Conservation (phyloP, 129 eudicot species). For the Escallonia herrerae region DNA sequence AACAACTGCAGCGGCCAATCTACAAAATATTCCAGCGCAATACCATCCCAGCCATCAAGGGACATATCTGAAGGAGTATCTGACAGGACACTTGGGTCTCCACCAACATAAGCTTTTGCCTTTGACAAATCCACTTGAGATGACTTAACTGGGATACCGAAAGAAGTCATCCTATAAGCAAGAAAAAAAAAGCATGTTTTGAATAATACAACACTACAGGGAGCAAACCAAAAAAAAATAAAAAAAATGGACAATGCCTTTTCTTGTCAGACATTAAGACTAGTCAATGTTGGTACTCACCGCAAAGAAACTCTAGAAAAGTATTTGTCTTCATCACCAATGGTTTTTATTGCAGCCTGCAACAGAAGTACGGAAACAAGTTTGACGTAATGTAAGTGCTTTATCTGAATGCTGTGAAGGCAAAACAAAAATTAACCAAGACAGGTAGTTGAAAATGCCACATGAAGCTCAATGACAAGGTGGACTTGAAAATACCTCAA, state of each 20-base stretch:
- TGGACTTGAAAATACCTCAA: too few species aligned
- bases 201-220: background rate
- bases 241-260: background rate
- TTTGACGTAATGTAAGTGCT: background rate
- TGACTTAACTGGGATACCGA: slow-evolving; percentile 53
- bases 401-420: too few species aligned
- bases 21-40: slow-evolving; percentile 81
- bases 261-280: slow-evolving; percentile 2
- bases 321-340: slow-evolving; percentile 83
- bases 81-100: slow-evolving; percentile 46
- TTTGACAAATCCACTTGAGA: slow-evolving; percentile 57
- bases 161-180: slow-evolving; percentile 65
- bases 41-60: slow-evolving; percentile 99
- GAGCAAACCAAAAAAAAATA: background rate
- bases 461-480: too few species aligned
- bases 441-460: too few species aligned
- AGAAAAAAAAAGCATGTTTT: background rate
- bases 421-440: too few species aligned
- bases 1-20: slow-evolving; percentile 97
- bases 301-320: slow-evolving; percentile 82
- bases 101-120: slow-evolving; percentile 51
- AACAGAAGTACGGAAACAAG: slow-evolving; percentile 14
- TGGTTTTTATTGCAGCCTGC: slow-evolving; percentile 96
- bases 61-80: slow-evolving; percentile 59
- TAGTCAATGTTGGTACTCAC: slow-evolving; percentile 26